Base-by-base conservation (phyloP, 75 land plant genomes). In the Adiantum capillusveneris region DNA sequence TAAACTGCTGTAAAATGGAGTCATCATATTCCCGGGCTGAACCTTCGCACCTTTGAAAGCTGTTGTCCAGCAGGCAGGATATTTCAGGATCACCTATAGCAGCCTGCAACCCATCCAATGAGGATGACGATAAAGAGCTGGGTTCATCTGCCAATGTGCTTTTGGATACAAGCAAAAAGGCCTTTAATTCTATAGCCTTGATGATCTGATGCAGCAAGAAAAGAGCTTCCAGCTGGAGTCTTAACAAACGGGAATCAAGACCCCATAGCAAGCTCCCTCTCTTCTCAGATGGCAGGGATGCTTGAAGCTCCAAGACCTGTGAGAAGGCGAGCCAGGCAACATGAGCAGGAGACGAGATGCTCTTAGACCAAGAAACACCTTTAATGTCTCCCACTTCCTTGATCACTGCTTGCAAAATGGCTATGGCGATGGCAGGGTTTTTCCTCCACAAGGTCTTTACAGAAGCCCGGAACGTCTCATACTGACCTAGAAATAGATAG, bases 401-500 rank as follows among this genome's bases (percentile, higher is more conserved):
- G 27, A 95, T 71, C 52, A 86, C 59, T 7, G 85, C 58, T 25
- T 75, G 90, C 31, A 86, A 75, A 26, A 95, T 65, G 18, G 80
- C 50, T 6, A 67, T 56, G 0, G 96, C 81, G 22, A 89, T 60
- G 19, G 52, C 74, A 0, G 96, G 82, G 50, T 76, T 63, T 16
- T 75, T 65, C 17, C 42, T 36, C 7, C 72, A 68, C 57, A 95
- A 74, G 46, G 65, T 78, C 57, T 71, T 71, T 13, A 95, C 29
- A 2, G 65, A 56, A 2, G 91, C 96, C 0, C 99, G 82, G 53
- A 95, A 71, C 7, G 85, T 66, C 71, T 95, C 99, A 69, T 85
- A 95, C 56, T 95, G 99, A 12, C 78, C 82, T 13, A 95, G 77
- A 51, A 76, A 78, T 48, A 95, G 80, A 56, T 89, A 81, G 67